Base-by-base conservation (phyloP, 768 basidiomycete species). In the Gloeophyllum trabeum region DNA sequence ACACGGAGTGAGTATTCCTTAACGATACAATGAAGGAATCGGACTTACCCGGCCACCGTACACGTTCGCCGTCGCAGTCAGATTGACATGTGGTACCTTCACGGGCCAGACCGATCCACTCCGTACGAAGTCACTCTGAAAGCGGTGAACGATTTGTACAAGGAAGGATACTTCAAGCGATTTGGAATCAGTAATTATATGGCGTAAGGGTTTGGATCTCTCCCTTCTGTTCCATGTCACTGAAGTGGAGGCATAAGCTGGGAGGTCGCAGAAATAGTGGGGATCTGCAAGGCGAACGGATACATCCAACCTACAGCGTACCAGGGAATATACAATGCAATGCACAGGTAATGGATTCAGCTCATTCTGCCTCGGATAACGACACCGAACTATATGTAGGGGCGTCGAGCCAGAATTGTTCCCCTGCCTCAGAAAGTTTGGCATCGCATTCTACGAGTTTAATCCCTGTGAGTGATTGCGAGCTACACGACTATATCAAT, bases 101-200 rank as follows among this genome's bases (percentile, higher is more conserved):
- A 76, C 47, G 59, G 53, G 10, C 64, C 64, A 1, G 65, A 71
- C 43, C 61, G 67, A 28, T 61, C 57, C n/a, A 66, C 62, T 1
- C 65, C 67, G 2, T 68, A 66, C 53, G 63, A 65, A 42, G 69
- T 65, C 28, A 73, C 74, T 0, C 51, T 75, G 6, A 62, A 62
- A 42, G 66, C 60, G 1, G 62, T 71, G 22, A 57, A 76, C 51
- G 63, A 72, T 21, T 57, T 73, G 4, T 55, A 75, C 61, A 62
- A 68, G 46, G 69, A 71, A 50, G 73, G 76, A 3, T 62, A 69
- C 49, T 75, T 77, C 57, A 61, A 66, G 36, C 60, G 63, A 38
- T 63, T 70, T 45, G 69, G 66, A 1, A 56, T 71, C 43, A 64
- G 61, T 45, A 68, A 72, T 55, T 71, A 60, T 49, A 57, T 58